These are phyloP conservation scores for Paraconiothyrium sp. DNA, from an alignment of 2,329 filamentous ascomycete species.

Conservation along the genomic window DNA sequence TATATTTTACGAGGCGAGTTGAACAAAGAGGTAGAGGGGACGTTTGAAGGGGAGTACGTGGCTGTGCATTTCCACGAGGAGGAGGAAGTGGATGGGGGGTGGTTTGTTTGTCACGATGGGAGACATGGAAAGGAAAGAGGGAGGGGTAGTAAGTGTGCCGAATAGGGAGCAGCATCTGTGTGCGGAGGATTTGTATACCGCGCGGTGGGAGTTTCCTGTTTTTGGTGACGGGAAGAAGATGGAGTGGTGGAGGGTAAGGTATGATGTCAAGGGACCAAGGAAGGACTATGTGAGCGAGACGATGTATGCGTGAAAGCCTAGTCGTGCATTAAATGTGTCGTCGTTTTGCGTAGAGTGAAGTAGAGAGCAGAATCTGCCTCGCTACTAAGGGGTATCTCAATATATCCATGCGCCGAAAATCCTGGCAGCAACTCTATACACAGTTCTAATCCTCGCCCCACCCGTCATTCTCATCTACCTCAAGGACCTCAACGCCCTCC, in stretches of 20 bases:
- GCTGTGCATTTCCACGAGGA: constrained; percentile 25
- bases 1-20: constrained; percentile 68
- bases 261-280: constrained; percentile 52
- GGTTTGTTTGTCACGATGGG: constrained; percentile 79
- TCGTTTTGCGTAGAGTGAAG: neutral
- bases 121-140: constrained; percentile 46
- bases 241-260: constrained; percentile 47
- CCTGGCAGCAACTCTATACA: neutral
- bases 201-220: constrained; percentile 69
- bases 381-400: constrained; percentile 9
- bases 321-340: neutral
- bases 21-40: neutral
- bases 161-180: constrained; percentile 76
- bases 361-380: neutral
- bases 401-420: neutral
- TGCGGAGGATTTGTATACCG: constrained; percentile 75
- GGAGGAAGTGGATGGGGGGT: constrained; percentile 56
- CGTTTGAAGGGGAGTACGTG: constrained; percentile 1
- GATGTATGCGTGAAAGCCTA: constrained; percentile 32
- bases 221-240: constrained; percentile 4
- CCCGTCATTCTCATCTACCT: constrained; percentile 34
- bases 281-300: constrained; percentile 54
- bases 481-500: constrained; percentile 41
- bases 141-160: constrained; percentile 33
- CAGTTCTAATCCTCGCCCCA: constrained; percentile 16